Evolutionary conservation across 2,329 filamentous ascomycete genomes (phyloP), one percentile per base, ranked within the genome.

Genomic region (Aspergillus pseudoviridinutans): DNA sequence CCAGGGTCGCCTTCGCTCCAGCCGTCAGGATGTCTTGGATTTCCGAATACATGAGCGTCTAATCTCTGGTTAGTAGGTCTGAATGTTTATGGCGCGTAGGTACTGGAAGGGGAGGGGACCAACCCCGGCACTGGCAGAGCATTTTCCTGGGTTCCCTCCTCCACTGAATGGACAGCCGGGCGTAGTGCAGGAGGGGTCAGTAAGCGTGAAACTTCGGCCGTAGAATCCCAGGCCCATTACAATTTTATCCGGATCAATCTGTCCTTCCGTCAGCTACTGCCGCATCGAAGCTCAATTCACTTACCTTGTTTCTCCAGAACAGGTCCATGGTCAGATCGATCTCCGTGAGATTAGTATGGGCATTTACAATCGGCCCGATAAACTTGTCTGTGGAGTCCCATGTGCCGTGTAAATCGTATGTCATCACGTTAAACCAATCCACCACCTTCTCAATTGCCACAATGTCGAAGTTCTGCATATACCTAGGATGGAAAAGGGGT

Each of bases 201-300:
- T n/a, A n/a, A 41, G 35, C 12, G 75, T 81, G 50, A 76, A 81
- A 0, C 74, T 73, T 3, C 79, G 70, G 0, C 77, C 78, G 51
- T 82, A 82, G 44, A 70, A 72, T 2, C 78, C 77, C 0, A 81
- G 55, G 0, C 80, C 80, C 1, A 83, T 63, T 55, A 79, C 79
- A 38, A 82, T 63, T 59, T 82, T 79, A 3, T 52, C 49, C 0
- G 76, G 71, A 46, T 75, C 58, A 0, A 82, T 53, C 1, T 69
- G 68, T 28, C 27, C 6, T 28, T 28, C 7, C 14, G 1, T 14
- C 12, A n/a, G 35, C n/a, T 41, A 41, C 12, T 41, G 12, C 12
- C 4, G 35, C 14, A 4, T 41, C n/a, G 35, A 14, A 7, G 35
- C 5, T 41, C n/a, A n/a, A 41, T 14, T 14, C 12, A 41, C 35